phyloP scores from a whole-genome alignment of 371 early-diverging fungal genomes.

The Apophysomyces sp. region DNA sequence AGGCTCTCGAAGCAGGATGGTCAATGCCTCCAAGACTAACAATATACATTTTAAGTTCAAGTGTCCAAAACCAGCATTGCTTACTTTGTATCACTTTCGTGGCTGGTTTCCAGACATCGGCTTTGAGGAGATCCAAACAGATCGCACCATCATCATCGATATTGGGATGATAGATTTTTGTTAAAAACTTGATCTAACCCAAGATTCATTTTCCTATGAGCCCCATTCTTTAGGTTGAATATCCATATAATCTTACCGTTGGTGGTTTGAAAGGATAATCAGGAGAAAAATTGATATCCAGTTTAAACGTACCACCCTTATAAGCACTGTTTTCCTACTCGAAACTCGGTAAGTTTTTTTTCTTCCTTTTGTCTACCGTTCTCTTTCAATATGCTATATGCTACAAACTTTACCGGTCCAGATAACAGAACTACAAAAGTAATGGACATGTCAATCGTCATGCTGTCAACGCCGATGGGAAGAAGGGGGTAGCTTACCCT shows the following conservation, averaged over 20 bases:
- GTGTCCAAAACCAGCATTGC: neutral
- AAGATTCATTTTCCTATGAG: neutral
- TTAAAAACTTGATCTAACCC: conserved; percentile 75
- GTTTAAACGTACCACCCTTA: conserved; percentile 79
- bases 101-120: conserved; percentile 94
- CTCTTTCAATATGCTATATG: too few species aligned
- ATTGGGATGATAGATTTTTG: conserved; percentile 94
- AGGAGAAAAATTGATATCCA: conserved; percentile 78
- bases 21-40: conserved; percentile 70
- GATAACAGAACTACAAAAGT: conserved; percentile 25
- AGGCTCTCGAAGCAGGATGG: conserved; percentile 75
- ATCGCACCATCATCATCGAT: conserved; percentile 86
- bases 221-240: neutral
- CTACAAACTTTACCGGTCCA: conserved; percentile 38
- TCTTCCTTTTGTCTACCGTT: neutral
- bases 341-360: neutral
- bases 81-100: conserved; percentile 67
- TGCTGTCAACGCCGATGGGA: too few species aligned
- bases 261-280: conserved; percentile 97
- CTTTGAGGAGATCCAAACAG: conserved; percentile 78
- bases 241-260: conserved; percentile 42
- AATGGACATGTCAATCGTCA: too few species aligned
- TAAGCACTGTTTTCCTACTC: conserved; percentile 66
- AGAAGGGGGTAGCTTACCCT: too few species aligned
- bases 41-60: neutral